Conservation (phyloP, 2,329 filamentous ascomycete species). For the Tolypocladium cylindrosporum region DNA sequence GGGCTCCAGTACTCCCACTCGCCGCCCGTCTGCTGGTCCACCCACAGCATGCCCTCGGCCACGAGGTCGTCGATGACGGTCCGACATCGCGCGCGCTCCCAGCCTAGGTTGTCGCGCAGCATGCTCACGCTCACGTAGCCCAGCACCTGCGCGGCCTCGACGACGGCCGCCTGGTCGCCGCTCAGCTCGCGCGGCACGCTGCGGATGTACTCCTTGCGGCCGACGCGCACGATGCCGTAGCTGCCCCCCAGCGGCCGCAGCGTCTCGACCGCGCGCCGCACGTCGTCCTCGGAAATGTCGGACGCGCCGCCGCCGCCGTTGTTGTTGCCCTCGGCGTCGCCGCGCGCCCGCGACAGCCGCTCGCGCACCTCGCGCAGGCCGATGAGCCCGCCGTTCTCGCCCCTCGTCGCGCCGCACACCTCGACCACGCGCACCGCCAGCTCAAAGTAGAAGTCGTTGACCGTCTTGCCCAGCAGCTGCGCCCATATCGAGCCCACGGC, state of each 20-base stretch:
- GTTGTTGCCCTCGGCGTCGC: conserved; percentile 40
- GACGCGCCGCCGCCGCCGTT: conserved; percentile 58
- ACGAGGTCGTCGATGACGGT: conserved; percentile 88
- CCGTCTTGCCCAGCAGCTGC: conserved; percentile 78
- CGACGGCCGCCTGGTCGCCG: conserved; percentile 81
- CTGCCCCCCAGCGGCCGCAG: conserved; percentile 80
- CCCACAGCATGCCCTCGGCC: conserved; percentile 84
- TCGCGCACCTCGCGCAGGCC: conserved; percentile 73
- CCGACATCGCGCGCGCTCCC: conserved; percentile 75
- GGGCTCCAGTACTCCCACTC: conserved; percentile 95
- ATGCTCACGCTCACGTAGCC: conserved; percentile 87
- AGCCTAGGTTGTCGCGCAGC: conserved; percentile 75
- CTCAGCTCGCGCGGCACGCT: conserved; percentile 93
- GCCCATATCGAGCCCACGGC: conserved; percentile 72
- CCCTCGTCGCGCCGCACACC: conserved; percentile 74
- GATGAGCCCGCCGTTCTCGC: conserved; percentile 88
- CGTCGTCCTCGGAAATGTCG: conserved; percentile 83
- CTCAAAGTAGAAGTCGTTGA: conserved; percentile 98
- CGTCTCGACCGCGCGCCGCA: conserved; percentile 78
- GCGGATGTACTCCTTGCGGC: conserved; percentile 76
- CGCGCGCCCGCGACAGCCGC: conserved; percentile 47
- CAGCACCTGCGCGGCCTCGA: conserved; percentile 83
- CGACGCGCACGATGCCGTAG: conserved; percentile 76
- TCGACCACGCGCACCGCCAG: conserved; percentile 93
- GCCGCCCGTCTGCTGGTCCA: conserved; percentile 65